A percentile compares a stretch with the other conserved stretches of the same genome.
Evolutionary conservation across 164 flowering plant genomes (phyloP).

Genomic region (Chloranthus sessilifolius): DNA sequence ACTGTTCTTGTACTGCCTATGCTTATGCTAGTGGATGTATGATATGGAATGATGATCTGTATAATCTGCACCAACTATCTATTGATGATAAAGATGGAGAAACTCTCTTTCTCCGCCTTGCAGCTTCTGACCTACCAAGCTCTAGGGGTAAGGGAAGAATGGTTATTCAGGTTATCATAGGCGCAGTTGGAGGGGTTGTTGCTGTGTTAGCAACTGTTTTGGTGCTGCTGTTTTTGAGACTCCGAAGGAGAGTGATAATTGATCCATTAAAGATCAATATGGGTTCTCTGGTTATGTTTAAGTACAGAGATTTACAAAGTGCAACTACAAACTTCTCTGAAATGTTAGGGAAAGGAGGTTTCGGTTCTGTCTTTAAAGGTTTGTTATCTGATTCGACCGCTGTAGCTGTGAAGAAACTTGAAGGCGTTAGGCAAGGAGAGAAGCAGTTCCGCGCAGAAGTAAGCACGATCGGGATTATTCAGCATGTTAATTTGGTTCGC

Average conservation of each 20-base stretch:
- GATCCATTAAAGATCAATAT: conserved; percentile 8
- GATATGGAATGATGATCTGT: conserved; percentile 11
- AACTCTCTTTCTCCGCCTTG: neutral
- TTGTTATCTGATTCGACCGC: conserved; percentile 33
- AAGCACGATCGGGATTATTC: conserved; percentile 48
- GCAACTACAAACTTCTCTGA: conserved; percentile 49
- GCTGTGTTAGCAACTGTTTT: conserved; percentile 10
- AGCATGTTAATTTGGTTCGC: conserved; percentile 51
- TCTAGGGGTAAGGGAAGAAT: conserved; percentile 1
- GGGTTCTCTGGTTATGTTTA: conserved; percentile 39
- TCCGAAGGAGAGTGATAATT: neutral
- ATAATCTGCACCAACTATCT: conserved; percentile 6
- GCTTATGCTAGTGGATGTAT: conserved; percentile 8
- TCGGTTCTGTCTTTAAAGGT: conserved; percentile 63
- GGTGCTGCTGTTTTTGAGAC: neutral
- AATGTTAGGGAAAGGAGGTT: conserved; percentile 49
- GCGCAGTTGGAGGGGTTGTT: conserved; percentile 12
- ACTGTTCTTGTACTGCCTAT: conserved; percentile 18
- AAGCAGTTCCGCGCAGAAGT: conserved; percentile 56
- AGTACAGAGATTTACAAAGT: conserved; percentile 33
- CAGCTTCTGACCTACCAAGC: neutral
- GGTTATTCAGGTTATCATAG: conserved; percentile 10
- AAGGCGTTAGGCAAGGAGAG: conserved; percentile 47
- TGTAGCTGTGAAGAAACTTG: conserved; percentile 55
- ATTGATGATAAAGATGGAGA: neutral